Evolutionary conservation across 202 grass and related monocot species (phyloP), one percentile per base, ranked within the genome.

Genomic region (Setaria viridis): DNA sequence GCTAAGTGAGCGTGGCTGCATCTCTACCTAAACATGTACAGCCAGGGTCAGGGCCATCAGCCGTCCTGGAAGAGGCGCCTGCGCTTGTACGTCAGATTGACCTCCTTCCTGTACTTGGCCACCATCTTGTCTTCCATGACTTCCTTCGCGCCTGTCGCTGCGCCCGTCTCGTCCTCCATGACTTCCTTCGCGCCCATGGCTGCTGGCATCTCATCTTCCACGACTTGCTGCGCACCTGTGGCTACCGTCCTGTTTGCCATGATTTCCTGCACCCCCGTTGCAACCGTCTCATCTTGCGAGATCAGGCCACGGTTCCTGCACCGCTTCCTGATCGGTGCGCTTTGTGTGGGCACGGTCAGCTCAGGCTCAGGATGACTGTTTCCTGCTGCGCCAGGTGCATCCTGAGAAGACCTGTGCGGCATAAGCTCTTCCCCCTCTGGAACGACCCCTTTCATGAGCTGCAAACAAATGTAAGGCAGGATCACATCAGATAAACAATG

Each of bases 371-470:
- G 80, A 34, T n/a, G 16, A 10, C 35, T 39, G 33, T 41, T 58
- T 57, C 11, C 54, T 30, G 62, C 43, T 1, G 70, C 46, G 42
- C 51, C 30, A 16, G 33, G 21, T 15, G 37, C n/a, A 0, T 57
- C 33, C 45, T 55, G 46, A 59, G 62, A 80, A 56, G 60, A 29
- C 62, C 90, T 91, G 62, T 94, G 92, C 5, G 63, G 59, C 88
- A 97, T 91, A 15, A 97, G 68, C 69, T 94, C 90, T 62, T 84
- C 90, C 12, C 88, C 88, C 1, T 77, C 79, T 21, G 14, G 35
- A 48, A 94, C 94, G 0, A 89, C 48, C 51, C 80, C 90, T 86
- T 84, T 89, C 94, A 97, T 97, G 6, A 90, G 67, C 94, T 94
- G 37, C 1, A 62, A 72, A 55, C 11, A 62, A 77, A 68, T 5